Base-by-base conservation (phyloP, 345 rosid genomes). In the Kandelia obovata region DNA sequence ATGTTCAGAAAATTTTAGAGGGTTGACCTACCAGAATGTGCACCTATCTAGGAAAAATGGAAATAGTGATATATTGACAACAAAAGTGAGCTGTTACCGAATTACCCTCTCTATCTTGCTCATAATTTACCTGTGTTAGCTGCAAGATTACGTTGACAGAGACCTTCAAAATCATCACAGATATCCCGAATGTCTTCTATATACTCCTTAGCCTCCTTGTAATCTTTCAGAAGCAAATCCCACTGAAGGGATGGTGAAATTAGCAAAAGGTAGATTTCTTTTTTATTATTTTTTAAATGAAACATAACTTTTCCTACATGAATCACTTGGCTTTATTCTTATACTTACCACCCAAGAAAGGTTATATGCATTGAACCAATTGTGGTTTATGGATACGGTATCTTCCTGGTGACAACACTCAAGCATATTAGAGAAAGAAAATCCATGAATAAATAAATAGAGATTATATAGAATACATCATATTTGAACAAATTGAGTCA, bases 121-220 rank as follows among this genome's bases (percentile, higher is more conserved):
- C 53, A 62, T 39, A 31, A 63, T 35, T 66, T 61, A 94, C 98
- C 96, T 83, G 98, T 89, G 77, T 94, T 94, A 68, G 95, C 91
- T 31, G 96, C 96, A 79, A 94, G 98, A 80, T 94, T 94, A 49
- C 93, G 86, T 62, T 94, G 98, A 73, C 93, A 94, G 66, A 94
- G 74, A 80, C 88, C 84, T 80, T 94, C 88, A 80, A 94, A 94
- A 80, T 94, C 91, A 76, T 89, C 91, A 68, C 89, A 87, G 63
- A 94, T 89, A 63, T 94, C 96, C 82, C 83, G 85, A 75, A 94
- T 78, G 72, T 94, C 99, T 75, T 92, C 93, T 78, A 91, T 94
- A 70, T 89, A 92, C 68, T 83, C 88, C 81, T 76, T 87, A 61
- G 97, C 87, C 73, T 91, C 96, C 60, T 84, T 74, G 75, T 89